Percentiles rank a stretch among this genome's conserved stretches.
Evolutionary conservation across 2,329 filamentous ascomycete species (phyloP).

Genomic region (Penicillium sp.): DNA sequence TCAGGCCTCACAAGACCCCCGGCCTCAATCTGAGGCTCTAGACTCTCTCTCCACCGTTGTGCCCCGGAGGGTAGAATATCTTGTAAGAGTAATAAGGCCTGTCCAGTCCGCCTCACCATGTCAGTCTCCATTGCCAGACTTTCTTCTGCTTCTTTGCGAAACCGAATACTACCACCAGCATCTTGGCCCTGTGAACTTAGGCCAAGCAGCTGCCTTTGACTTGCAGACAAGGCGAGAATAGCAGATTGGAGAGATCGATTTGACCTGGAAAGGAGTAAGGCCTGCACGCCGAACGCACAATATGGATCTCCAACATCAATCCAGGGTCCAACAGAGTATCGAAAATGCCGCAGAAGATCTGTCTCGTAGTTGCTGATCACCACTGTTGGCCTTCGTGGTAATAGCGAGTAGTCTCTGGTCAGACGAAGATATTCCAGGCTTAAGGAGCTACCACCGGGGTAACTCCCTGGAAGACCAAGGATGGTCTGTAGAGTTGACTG

Average conservation of each 20-base stretch:
- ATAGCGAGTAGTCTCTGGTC: slow-evolving; percentile 3
- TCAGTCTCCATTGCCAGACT: slow-evolving; percentile 16
- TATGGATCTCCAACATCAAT: slow-evolving; percentile 30
- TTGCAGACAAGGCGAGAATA: slow-evolving; percentile 24
- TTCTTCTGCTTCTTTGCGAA: slow-evolving; percentile 25
- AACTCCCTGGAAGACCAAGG: not conserved
- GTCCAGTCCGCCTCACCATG: slow-evolving; percentile 15
- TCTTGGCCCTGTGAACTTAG: not conserved
- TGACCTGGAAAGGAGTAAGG: slow-evolving; percentile 23
- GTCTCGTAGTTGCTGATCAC: slow-evolving; percentile 21
- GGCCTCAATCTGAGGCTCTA: slow-evolving; percentile 10
- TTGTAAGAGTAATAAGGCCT: slow-evolving; percentile 23
- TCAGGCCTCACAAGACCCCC: slow-evolving; percentile 8
- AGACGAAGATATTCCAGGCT: slow-evolving; percentile 5
- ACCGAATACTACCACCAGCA: slow-evolving; percentile 9
- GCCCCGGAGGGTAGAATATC: slow-evolving; percentile 18
- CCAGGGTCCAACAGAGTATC: slow-evolving; percentile 30
- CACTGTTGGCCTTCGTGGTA: slow-evolving; percentile 3
- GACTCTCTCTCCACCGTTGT: slow-evolving; percentile 20
- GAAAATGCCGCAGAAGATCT: slow-evolving; percentile 28
- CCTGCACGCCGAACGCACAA: slow-evolving; percentile 25
- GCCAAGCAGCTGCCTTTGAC: slow-evolving; percentile 17
- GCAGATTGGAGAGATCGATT: slow-evolving; percentile 24
- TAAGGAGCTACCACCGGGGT: not conserved
- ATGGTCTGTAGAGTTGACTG: not conserved